Evolutionary conservation across 305 asterid species (phyloP).

Genomic region (Fraxinus floribunda): DNA sequence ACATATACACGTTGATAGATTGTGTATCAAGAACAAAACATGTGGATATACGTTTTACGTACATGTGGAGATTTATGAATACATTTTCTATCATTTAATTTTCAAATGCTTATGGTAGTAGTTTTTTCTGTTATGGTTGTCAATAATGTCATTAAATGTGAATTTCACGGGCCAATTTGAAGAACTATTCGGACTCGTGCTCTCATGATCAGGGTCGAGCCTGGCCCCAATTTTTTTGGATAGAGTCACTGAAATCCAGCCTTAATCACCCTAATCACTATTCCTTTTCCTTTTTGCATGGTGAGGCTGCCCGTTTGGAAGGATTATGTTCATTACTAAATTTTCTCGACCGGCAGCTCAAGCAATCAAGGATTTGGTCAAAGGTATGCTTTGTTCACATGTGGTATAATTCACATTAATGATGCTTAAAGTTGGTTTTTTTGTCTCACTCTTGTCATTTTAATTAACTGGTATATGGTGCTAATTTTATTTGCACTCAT

Average conservation of each 20-base stretch:
- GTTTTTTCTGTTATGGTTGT: neutral
- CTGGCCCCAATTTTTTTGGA: neutral
- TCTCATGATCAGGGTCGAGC: neutral
- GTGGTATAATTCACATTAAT: neutral
- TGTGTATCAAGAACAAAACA: neutral
- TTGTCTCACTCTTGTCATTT: neutral
- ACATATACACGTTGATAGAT: neutral
- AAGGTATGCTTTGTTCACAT: constrained; percentile 32
- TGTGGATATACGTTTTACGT: neutral
- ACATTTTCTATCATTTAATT: neutral
- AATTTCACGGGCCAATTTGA: neutral
- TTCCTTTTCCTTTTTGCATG: constrained; percentile 13
- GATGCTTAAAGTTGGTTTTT: neutral
- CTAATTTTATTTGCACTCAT: neutral
- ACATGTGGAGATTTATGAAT: neutral
- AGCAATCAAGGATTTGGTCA: constrained; percentile 35
- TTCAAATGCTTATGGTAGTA: neutral
- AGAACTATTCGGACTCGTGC: neutral
- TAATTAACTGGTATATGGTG: neutral
- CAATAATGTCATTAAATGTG: neutral
- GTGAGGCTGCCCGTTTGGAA: constrained; percentile 32
- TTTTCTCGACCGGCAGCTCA: constrained; percentile 47
- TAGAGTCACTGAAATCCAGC: neutral
- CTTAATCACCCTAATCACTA: neutral
- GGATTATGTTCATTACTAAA: constrained; percentile 56